Evolutionary conservation across 805 yeast species (phyloP), one percentile per base, ranked within the genome.

Genomic region (Candida sanyiensis): DNA sequence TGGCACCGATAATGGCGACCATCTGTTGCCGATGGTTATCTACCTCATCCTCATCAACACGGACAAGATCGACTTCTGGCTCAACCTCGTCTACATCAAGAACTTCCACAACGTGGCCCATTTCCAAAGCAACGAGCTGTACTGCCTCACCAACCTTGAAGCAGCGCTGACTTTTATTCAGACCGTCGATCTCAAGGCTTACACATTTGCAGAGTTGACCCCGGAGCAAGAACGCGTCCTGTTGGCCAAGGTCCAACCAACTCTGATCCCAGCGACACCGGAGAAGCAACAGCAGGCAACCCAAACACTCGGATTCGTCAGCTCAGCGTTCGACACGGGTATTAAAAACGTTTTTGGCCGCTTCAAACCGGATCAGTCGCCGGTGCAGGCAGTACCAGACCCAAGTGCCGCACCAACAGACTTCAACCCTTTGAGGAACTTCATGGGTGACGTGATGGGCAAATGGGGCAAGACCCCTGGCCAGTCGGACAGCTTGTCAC

Each of bases 131-230:
- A 49, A 53, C n/a, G 40, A 47, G 3, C 31, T 49, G 1, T 54
- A 50, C 35, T 49, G 53, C 19, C 37, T 54, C 12, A 54, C 58
- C 4, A 54, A 54, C 37, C 28, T 49, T 10, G 59, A 54, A 34
- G 59, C 59, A 9, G 44, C 58, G 9, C 40, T 54, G 29, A 40
- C 46, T 23, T 54, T 43, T 21, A 39, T 44, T 1, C 42, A 44
- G 19, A 24, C 44, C 3, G 33, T 50, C 10, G 41, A 47, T 4
- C 30, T 48, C 6, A 40, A 40, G 9, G 39, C 28, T 15, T 46
- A 39, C 23, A 39, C 47, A 6, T 23, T 43, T 11, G 43, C 40
- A 19, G 27, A 37, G 18, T 4, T 20, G 13, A 25, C 44, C 13
- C 30, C 33, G 13, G 44, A 44, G 15, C 7, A 47, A 13, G 50